Conservation (phyloP, 1,284 basidiomycete genomes). For the Mycosarcoma maydis region DNA sequence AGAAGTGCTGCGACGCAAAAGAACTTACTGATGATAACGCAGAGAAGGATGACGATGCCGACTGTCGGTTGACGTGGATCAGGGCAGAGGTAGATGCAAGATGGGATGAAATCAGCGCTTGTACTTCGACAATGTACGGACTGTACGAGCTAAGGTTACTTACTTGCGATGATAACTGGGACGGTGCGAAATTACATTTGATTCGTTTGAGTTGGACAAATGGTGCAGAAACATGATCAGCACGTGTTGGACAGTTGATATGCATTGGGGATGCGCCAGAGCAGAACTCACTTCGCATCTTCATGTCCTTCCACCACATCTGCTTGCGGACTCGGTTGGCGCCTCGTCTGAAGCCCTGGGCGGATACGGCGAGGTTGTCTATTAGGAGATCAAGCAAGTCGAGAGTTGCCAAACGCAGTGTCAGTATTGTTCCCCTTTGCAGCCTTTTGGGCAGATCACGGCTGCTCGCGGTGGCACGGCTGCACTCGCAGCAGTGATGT, state of each 20-base stretch:
- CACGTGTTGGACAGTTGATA: background rate
- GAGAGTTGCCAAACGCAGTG: background rate
- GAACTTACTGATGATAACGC: slow-evolving; percentile 65
- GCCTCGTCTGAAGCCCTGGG: slow-evolving; percentile 95
- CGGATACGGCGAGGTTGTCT: slow-evolving; percentile 98
- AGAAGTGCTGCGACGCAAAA: background rate
- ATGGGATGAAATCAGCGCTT: background rate
- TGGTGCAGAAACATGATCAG: background rate
- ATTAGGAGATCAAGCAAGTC: background rate
- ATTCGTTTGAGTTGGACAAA: background rate
- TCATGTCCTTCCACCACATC: slow-evolving; percentile 71
- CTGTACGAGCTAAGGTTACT: background rate
- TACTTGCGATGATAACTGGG: slow-evolving; percentile 43
- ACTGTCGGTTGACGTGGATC: slow-evolving; percentile 14
- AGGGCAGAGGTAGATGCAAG: background rate
- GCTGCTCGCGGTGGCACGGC: no score
- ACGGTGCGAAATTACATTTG: background rate
- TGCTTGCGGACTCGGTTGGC: slow-evolving; percentile 98
- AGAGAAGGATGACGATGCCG: slow-evolving; percentile 64
- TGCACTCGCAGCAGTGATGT: no score
- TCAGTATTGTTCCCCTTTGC: slow-evolving; percentile 1
- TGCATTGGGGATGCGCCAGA: no score
- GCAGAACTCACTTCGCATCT: slow-evolving; percentile 50
- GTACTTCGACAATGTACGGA: background rate
- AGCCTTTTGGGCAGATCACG: no score